Evolutionary conservation across 1,284 basidiomycete genomes (phyloP).

Genomic region (Moesziomyces sp.): DNA sequence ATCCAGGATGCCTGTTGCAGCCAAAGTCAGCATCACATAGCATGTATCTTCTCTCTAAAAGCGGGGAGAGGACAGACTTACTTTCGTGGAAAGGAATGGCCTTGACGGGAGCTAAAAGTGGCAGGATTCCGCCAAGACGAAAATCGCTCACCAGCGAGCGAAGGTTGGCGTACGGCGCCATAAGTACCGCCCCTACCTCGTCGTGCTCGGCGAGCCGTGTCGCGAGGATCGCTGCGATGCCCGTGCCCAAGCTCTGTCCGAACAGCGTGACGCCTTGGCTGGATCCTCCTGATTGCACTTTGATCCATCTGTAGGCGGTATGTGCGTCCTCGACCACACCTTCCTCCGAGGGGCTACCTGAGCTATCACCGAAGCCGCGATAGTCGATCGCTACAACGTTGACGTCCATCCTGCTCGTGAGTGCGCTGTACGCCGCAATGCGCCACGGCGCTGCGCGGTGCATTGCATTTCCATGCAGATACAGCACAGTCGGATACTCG

Average conservation of each 20-base stretch:
- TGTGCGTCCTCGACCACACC: conserved; percentile 82
- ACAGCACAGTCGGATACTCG: conserved; percentile 48
- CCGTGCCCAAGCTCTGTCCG: conserved; percentile 86
- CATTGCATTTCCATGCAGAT: conserved; percentile 89
- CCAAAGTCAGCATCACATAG: neutral
- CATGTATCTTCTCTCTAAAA: neutral
- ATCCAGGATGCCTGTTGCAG: conserved; percentile 70
- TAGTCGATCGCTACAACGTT: conserved; percentile 90
- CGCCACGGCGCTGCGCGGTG: conserved; percentile 78
- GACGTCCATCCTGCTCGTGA: conserved; percentile 75
- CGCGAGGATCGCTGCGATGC: conserved; percentile 73
- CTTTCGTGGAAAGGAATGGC: conserved; percentile 78
- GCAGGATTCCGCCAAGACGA: conserved; percentile 72
- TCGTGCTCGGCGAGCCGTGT: conserved; percentile 71
- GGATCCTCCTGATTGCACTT: conserved; percentile 1
- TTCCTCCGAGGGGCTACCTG: conserved; percentile 78
- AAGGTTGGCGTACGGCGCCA: conserved; percentile 82
- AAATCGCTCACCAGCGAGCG: conserved; percentile 78
- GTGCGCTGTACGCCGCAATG: conserved; percentile 74
- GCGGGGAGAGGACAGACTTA: neutral
- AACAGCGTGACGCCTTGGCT: conserved; percentile 75
- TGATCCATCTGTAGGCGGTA: conserved; percentile 83
- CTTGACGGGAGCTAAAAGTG: conserved; percentile 78
- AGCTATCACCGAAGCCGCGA: conserved; percentile 90
- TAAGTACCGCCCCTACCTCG: conserved; percentile 74